Conservation (phyloP, 139 green algal genomes). For the Chlorella sp. region DNA sequence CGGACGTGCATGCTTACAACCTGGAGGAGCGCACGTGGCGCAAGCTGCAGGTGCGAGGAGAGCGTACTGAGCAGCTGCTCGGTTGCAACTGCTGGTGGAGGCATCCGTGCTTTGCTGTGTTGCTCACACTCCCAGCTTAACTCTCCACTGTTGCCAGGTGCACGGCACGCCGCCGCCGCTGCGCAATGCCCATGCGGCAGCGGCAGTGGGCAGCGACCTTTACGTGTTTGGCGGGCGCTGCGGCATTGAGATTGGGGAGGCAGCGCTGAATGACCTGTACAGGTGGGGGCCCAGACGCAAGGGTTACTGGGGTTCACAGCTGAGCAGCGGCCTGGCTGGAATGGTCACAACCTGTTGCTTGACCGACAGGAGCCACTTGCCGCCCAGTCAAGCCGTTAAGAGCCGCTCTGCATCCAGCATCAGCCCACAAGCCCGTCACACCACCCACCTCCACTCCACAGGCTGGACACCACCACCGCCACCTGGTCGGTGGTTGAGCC, state of each 20-base stretch:
- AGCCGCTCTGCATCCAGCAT: too few species aligned
- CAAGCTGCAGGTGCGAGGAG: background rate
- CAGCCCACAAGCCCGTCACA: too few species aligned
- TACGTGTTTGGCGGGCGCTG: conserved; percentile 61
- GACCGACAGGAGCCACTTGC: too few species aligned
- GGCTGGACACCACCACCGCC: conserved; percentile 9
- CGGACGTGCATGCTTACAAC: background rate
- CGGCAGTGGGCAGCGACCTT: conserved; percentile 38
- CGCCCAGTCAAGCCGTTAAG: too few species aligned
- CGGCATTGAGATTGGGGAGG: conserved; percentile 49
- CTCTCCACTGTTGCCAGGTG: background rate
- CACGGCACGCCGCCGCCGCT: conserved; percentile 11
- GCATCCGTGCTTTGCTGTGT: too few species aligned
- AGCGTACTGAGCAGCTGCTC: background rate
- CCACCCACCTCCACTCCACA: background rate
- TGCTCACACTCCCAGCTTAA: too few species aligned
- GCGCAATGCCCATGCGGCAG: conserved; percentile 47
- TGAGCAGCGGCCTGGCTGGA: too few species aligned
- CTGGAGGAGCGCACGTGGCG: background rate
- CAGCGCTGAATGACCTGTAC: conserved; percentile 4
- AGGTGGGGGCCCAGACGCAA: too few species aligned
- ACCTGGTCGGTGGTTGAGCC: background rate
- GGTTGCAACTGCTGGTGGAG: too few species aligned
- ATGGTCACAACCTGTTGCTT: too few species aligned
- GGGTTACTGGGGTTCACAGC: too few species aligned